Evolutionary conservation across 2,329 filamentous ascomycete genomes (phyloP).

Genomic region (Arthrocladium fulminans): DNA sequence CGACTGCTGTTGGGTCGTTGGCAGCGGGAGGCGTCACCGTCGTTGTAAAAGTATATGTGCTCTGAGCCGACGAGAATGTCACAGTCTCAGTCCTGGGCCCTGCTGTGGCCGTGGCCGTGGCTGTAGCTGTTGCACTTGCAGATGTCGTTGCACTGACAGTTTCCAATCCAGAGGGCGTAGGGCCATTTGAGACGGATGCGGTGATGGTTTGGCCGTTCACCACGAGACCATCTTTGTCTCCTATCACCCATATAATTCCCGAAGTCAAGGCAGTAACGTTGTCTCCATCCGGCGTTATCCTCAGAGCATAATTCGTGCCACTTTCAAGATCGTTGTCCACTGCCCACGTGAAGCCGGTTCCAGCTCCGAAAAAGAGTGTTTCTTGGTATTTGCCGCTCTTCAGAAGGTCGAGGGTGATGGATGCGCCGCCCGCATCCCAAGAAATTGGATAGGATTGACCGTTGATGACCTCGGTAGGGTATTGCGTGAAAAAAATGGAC

Average conservation of each 20-base stretch:
- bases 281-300: not conserved
- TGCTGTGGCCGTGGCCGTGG: not conserved
- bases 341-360: not conserved
- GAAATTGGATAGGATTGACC: not conserved
- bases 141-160: not conserved
- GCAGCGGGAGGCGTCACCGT: not conserved
- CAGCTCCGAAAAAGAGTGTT: not conserved
- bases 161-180: not conserved
- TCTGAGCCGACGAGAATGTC: not conserved
- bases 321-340: not conserved
- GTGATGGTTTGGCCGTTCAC: not conserved
- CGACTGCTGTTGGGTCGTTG: not conserved
- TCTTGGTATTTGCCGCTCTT: not conserved
- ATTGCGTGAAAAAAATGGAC: not conserved
- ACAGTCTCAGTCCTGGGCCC: not conserved
- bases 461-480: not conserved
- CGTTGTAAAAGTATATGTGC: not conserved
- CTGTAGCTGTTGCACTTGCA: no score
- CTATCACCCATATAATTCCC: not conserved
- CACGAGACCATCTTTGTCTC: not conserved
- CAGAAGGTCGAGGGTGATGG: not conserved
- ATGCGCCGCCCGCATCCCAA: not conserved
- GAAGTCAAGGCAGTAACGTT: not conserved
- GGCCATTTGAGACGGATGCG: not conserved
- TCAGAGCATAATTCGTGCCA: not conserved